Conservation (phyloP, 1,139 yeast genomes). For the Saccharomyces pastorianus region DNA sequence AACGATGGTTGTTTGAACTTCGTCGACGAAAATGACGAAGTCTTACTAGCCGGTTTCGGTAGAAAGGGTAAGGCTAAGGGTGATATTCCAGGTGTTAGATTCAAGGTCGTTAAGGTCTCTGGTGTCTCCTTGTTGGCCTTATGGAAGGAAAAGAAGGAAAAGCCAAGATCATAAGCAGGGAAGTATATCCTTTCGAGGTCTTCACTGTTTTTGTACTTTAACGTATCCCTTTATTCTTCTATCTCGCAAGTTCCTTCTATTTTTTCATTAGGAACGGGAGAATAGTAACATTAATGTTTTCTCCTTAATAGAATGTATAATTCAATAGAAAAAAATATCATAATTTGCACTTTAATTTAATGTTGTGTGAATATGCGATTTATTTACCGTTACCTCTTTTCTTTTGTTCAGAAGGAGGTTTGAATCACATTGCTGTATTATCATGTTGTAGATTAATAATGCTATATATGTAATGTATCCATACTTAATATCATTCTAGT, state of each 20-base stretch:
- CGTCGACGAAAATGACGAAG: too few relatives aligned
- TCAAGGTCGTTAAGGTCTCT: conserved; percentile 99
- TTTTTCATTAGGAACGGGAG: not conserved
- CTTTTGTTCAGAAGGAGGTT: too few relatives aligned
- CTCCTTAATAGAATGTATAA: not conserved
- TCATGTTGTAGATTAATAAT: not conserved
- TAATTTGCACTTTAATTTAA: not conserved
- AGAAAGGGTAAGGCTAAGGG: conserved; percentile 99
- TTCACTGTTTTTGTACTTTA: too few relatives aligned
- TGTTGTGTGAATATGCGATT: not conserved
- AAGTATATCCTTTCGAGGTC: conserved; percentile 5
- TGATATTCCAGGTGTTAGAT: conserved; percentile 99
- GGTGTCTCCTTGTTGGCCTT: conserved; percentile 99
- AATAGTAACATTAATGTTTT: not conserved
- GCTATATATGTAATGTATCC: not conserved
- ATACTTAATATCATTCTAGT: not conserved
- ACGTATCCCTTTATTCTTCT: not conserved
- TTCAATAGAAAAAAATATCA: not conserved
- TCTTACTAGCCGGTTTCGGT: conserved; percentile 92
- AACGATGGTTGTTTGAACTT: conserved; percentile 91
- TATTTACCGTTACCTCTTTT: too few relatives aligned
- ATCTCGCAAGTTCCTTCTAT: not conserved
- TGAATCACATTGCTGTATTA: not conserved
- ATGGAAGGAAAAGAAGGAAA: conserved; percentile 99
- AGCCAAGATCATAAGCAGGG: conserved; percentile 88